Base-by-base conservation (phyloP, 345 rosid genomes). In the Eutrema heterophyllum region DNA sequence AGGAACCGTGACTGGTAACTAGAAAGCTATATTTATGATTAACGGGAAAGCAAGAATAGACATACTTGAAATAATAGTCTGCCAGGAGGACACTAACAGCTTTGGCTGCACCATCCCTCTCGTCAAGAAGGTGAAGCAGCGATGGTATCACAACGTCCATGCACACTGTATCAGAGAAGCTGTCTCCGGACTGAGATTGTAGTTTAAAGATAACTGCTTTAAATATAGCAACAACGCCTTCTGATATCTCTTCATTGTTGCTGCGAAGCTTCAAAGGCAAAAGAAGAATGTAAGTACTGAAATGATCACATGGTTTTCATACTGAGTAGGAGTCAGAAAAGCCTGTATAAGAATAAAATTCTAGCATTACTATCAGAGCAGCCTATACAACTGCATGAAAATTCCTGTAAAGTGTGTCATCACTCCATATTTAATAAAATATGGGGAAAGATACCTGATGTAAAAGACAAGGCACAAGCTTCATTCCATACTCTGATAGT, bases 91-190 rank as follows among this genome's bases (percentile, higher is more conserved):
- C 70, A 72, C 75, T 83, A 78, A 80, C 84, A 70, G 97, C 92
- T 84, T 85, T 88, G 77, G 93, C 90, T 24, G 91, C 81, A 30
- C 87, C 86, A 83, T 93, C 97, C 86, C 86, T 76, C 85, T 90
- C 92, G 67, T 93, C 97, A 59, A 93, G 87, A 83, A 93, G 88
- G 62, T 86, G 81, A 70, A 93, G 90, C 79, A 93, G 78, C 29
- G 78, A 41, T 26, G 89, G 85, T 66, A 87, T 70, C 71, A 88
- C 78, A 26, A 79, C 63, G 73, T 79, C 88, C 83, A 86, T 79
- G 79, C 83, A 84, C 69, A 84, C 80, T 35, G 81, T 79, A 45
- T 82, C 86, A 52, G 76, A 49, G 52, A 68, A 73, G 71, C 77
- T 53, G 81, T 80, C 75, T 73, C 69, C 84, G 35, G 92, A 79